Percentiles rank a stretch among this genome's conserved stretches.
Evolutionary conservation across 257 asterid genomes (phyloP).

Genomic region (Jacaranda mimosifolia): DNA sequence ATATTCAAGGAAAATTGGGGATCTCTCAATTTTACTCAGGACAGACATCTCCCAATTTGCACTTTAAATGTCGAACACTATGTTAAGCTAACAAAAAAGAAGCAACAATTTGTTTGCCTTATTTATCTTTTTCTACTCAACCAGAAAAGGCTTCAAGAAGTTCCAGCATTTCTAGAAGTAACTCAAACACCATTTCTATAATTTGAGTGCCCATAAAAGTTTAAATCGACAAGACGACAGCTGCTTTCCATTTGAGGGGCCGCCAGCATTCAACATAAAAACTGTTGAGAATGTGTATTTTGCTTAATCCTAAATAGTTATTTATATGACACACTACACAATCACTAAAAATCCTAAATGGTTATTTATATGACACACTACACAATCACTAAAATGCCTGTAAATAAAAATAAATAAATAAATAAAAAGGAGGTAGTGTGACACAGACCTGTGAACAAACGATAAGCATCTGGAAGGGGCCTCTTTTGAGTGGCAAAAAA

Average conservation of each 20-base stretch:
- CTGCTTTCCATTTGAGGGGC: not conserved
- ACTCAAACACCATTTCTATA: not conserved
- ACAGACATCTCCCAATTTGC: no score
- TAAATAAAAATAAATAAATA: not conserved
- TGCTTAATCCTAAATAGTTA: not conserved
- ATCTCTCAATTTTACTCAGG: no score
- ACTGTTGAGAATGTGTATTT: not conserved
- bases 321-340: not conserved
- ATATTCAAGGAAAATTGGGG: no score
- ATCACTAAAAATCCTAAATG: not conserved
- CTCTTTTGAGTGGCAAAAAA: constrained; percentile 88
- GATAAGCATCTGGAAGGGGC: constrained; percentile 83
- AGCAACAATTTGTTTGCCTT: not conserved
- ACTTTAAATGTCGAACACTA: no score
- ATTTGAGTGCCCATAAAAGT: not conserved
- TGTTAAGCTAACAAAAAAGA: not conserved
- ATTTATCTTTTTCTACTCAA: not conserved
- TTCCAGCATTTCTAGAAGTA: not conserved
- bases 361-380: not conserved
- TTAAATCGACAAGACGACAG: not conserved
- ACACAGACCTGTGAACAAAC: constrained; percentile 72
- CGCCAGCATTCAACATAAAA: not conserved
- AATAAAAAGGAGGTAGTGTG: constrained; percentile 1
- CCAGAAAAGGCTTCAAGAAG: no score
- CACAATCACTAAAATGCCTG: not conserved